Conservation (phyloP, 2,329 filamentous ascomycete genomes). For the Botrytis cinerea region DNA sequence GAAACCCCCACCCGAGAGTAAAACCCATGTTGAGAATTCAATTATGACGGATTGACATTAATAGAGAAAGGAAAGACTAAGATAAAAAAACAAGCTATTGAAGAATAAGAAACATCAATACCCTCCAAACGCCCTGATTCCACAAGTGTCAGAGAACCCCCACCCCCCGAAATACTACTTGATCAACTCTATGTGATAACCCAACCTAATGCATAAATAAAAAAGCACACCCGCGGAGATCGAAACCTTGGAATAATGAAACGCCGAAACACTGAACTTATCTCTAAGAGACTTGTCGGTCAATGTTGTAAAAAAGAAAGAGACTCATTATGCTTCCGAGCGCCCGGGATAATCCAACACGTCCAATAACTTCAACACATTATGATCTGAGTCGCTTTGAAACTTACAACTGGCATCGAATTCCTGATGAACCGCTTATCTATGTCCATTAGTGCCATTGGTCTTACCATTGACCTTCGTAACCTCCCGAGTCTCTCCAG, state of each 20-base stretch:
- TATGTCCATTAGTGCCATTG: slow-evolving; percentile 14
- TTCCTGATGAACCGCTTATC: background rate
- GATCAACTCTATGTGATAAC: background rate
- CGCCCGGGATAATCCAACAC: background rate
- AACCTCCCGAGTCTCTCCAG: slow-evolving; percentile 31
- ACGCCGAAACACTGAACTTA: background rate
- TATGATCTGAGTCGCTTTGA: background rate
- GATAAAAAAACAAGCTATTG: background rate
- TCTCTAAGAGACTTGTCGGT: background rate
- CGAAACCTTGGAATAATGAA: background rate
- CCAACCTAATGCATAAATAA: background rate
- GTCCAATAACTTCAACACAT: background rate
- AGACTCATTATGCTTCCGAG: background rate
- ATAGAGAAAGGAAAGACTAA: background rate
- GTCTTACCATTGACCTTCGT: slow-evolving; percentile 32
- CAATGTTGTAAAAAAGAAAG: background rate
- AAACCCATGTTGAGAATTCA: background rate
- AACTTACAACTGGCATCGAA: background rate
- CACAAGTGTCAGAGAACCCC: background rate
- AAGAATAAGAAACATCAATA: background rate
- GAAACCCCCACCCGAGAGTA: background rate
- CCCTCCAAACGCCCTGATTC: background rate
- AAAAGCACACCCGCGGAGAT: background rate
- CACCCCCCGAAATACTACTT: background rate
- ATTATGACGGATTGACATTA: background rate